Conservation (phyloP, 441 rosid genomes). For the Syzygium malaccense region DNA sequence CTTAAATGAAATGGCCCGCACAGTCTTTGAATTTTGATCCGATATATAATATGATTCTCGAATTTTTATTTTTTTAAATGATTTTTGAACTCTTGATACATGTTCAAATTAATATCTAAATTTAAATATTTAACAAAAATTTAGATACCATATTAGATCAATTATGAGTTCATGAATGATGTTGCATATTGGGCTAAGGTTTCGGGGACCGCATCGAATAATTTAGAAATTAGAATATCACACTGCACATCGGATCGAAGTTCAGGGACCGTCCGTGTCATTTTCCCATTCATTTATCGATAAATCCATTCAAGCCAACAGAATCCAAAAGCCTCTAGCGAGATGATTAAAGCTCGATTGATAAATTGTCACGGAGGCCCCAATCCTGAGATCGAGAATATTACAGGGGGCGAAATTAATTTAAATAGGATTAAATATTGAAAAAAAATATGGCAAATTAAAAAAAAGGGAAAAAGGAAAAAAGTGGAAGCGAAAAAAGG, state of each 20-base stretch:
- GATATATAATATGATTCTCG: no score
- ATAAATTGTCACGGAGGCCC: not conserved
- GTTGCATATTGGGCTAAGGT: rapidly evolving
- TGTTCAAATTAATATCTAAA: no score
- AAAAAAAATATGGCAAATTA: not conserved
- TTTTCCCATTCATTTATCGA: not conserved
- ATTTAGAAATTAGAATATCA: rapidly evolving
- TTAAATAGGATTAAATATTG: not conserved
- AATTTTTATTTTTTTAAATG: no score
- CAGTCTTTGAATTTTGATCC: no score
- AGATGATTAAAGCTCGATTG: not conserved
- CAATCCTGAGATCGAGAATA: not conserved
- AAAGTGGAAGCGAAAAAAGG: not conserved
- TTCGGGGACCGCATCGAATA: no score
- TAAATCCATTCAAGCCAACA: not conserved
- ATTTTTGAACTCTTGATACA: no score
- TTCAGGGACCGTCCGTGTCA: no score
- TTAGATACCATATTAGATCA: no score
- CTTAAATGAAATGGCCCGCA: no score
- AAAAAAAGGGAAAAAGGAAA: not conserved
- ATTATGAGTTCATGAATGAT: no score
- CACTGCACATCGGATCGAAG: no score
- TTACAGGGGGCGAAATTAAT: not conserved
- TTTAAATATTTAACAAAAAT: no score
- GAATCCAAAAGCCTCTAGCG: not conserved